Conservation (phyloP, 2,329 filamentous ascomycete genomes). For the Fusarium anthophilum region DNA sequence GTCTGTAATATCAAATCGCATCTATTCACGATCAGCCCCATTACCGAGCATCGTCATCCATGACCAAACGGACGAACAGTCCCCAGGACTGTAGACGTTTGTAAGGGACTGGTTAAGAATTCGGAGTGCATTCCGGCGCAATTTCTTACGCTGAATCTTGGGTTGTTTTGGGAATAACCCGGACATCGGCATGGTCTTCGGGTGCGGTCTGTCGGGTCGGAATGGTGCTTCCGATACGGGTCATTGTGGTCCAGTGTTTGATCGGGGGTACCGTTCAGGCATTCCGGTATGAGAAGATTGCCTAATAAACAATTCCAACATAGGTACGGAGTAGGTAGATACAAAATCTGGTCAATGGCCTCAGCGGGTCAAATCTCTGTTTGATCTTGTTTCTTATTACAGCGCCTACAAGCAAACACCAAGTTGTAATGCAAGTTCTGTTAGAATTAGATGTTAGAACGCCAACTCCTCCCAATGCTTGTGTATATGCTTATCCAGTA, state of each 20-base stretch:
- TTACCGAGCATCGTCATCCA: not conserved
- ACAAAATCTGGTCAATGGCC: not conserved
- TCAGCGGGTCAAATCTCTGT: not conserved
- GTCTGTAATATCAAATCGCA: constrained; percentile 11
- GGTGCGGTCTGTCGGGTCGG: constrained; percentile 11
- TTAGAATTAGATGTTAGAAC: constrained; percentile 17
- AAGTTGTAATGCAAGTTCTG: not conserved
- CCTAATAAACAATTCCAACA: not conserved
- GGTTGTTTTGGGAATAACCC: not conserved
- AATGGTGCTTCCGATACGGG: constrained; percentile 29
- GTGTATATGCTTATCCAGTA: constrained; percentile 26
- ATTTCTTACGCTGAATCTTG: not conserved
- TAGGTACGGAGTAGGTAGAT: not conserved
- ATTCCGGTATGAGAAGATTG: not conserved
- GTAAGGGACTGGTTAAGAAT: not conserved
- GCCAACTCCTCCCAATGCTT: constrained; percentile 31
- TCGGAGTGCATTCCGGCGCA: not conserved
- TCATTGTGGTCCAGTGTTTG: constrained; percentile 24
- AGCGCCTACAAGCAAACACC: constrained; percentile 6
- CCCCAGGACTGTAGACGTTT: not conserved
- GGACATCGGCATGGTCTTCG: not conserved
- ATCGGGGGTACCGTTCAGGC: constrained; percentile 1
- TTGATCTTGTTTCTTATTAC: not conserved
- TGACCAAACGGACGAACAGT: not conserved
- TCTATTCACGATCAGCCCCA: not conserved